Evolutionary conservation across 805 yeast species (phyloP).

Genomic region (Metschnikowia noctiluminum): DNA sequence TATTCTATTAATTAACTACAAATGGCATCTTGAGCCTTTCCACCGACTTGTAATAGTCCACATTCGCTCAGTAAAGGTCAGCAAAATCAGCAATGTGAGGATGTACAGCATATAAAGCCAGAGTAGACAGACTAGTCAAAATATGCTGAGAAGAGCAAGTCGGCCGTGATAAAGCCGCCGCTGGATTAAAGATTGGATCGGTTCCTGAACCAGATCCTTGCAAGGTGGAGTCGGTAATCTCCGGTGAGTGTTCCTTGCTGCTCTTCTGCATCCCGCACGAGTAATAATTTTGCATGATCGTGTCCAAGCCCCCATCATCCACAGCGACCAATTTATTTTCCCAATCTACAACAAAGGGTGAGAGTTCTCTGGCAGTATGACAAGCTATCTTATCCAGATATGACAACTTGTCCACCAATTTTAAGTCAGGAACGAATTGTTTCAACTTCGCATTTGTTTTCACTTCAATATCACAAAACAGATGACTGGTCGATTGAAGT

Average conservation of each 20-base stretch:
- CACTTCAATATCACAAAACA: slow-evolving; percentile 17
- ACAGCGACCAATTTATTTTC: slow-evolving; percentile 53
- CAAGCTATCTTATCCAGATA: slow-evolving; percentile 13
- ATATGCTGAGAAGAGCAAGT: slow-evolving; percentile 1
- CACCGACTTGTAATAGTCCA: not conserved
- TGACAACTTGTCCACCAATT: slow-evolving; percentile 11
- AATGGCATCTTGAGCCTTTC: not conserved
- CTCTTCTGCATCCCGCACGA: slow-evolving; percentile 20
- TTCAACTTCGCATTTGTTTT: slow-evolving; percentile 15
- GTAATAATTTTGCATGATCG: slow-evolving; percentile 40
- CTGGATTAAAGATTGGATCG: slow-evolving; percentile 4
- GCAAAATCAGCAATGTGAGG: slow-evolving; percentile 46
- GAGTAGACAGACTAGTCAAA: not conserved
- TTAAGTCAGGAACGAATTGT: slow-evolving; percentile 21
- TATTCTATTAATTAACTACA: slow-evolving; percentile 1
- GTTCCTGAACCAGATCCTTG: slow-evolving; percentile 2
- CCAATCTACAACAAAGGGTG: slow-evolving; percentile 55
- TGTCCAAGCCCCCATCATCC: slow-evolving; percentile 40
- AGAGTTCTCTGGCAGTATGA: slow-evolving; percentile 13
- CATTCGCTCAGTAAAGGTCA: slow-evolving; percentile 32
- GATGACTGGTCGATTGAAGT: slow-evolving; percentile 16
- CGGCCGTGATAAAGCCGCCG: not conserved
- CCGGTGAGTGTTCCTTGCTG: slow-evolving; percentile 13
- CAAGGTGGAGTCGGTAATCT: slow-evolving; percentile 10
- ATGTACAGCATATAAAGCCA: slow-evolving; percentile 24